Evolutionary conservation across 805 yeast species (phyloP).

Genomic region (Lachancea thermotolerans): DNA sequence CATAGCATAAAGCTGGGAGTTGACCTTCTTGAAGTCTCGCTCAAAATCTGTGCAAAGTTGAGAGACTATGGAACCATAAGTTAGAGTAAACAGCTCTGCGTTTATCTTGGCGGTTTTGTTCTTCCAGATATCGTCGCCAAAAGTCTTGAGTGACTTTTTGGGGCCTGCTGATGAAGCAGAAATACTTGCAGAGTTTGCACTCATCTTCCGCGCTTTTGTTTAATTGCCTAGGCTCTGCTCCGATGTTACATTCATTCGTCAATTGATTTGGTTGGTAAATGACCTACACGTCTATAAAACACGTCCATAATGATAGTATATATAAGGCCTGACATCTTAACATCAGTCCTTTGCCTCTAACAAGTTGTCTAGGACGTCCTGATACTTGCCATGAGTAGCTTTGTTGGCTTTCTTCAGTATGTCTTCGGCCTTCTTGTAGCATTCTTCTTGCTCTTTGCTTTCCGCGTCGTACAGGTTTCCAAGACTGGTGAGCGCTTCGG

Average conservation of each 20-base stretch:
- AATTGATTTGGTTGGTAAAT: neutral
- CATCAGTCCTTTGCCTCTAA: constrained; percentile 13
- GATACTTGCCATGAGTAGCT: constrained; percentile 71
- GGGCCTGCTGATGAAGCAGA: constrained; percentile 1
- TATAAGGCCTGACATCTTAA: constrained; percentile 3
- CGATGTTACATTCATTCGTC: too few species aligned
- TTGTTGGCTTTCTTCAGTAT: constrained; percentile 66
- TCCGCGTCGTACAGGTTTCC: constrained; percentile 69
- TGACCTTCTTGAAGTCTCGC: constrained; percentile 70
- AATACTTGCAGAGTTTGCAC: neutral
- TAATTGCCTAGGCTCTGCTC: neutral
- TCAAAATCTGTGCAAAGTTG: constrained; percentile 82
- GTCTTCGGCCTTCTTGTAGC: constrained; percentile 64
- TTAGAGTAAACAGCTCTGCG: constrained; percentile 87
- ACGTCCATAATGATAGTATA: neutral
- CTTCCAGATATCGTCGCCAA: constrained; percentile 91
- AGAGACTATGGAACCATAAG: constrained; percentile 90
- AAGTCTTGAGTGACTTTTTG: constrained; percentile 27
- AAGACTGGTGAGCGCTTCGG: constrained; percentile 76
- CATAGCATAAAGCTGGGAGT: constrained; percentile 80
- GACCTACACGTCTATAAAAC: neutral
- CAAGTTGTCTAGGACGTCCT: constrained; percentile 54
- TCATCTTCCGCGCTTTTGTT: neutral
- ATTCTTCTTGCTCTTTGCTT: constrained; percentile 56
- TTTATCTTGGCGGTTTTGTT: constrained; percentile 81